Percentiles rank a stretch among this genome's conserved stretches.
Evolutionary conservation across 495 filamentous ascomycete species (phyloP).

Genomic region (Aspergillus steynii): DNA sequence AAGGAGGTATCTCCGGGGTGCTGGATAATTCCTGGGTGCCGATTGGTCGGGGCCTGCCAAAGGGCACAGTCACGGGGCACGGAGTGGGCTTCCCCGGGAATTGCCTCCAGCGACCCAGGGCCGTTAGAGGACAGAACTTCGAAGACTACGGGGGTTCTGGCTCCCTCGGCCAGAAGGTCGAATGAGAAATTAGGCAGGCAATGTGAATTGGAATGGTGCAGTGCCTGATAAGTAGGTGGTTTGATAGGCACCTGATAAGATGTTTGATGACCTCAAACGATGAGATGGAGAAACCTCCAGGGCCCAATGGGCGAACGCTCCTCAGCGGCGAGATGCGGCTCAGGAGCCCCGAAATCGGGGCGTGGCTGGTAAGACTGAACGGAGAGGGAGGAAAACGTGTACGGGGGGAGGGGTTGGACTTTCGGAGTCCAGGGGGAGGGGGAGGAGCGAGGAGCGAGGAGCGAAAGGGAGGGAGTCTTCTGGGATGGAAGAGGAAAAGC

Average conservation of each 20-base stretch:
- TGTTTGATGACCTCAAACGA: slow-evolving; percentile 27
- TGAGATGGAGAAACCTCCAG: slow-evolving; percentile 28
- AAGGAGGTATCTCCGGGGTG: slow-evolving; percentile 15
- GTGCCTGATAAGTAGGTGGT: neutral
- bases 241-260: slow-evolving; percentile 12
- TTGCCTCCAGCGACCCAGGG: neutral
- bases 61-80: neutral
- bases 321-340: slow-evolving; percentile 18
- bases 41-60: slow-evolving; percentile 19
- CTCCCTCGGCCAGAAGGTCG: neutral
- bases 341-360: slow-evolving; percentile 38
- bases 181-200: neutral
- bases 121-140: slow-evolving; percentile 15
- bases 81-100: slow-evolving; percentile 16
- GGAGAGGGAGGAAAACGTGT: neutral
- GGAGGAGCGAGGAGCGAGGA: slow-evolving; percentile 11
- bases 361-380: neutral
- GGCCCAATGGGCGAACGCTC: slow-evolving; percentile 24
- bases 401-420: no score
- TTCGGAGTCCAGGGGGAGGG: slow-evolving; percentile 1
- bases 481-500: slow-evolving; percentile 18
- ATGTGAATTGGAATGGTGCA: neutral
- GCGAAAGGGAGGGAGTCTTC: slow-evolving; percentile 17
- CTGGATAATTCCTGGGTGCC: slow-evolving; percentile 5
- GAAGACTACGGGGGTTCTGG: neutral